A percentile compares a stretch with the other conserved stretches of the same genome.
Conservation (phyloP, 306 rosid species). For the Quercus gilva region DNA sequence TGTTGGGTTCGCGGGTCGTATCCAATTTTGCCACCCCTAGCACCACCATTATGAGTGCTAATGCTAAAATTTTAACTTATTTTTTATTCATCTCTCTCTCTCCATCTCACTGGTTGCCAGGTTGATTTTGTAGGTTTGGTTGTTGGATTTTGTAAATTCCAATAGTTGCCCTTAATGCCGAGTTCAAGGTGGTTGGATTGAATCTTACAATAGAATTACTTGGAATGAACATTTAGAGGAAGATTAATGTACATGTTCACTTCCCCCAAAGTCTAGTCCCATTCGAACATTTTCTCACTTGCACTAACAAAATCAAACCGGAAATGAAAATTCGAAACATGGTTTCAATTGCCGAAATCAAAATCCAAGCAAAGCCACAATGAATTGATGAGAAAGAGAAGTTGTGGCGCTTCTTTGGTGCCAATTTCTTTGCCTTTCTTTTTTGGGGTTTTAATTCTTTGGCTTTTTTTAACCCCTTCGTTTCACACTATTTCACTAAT, state of each 20-base stretch:
- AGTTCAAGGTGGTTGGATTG: slow-evolving; percentile 82
- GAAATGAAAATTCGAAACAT: not conserved
- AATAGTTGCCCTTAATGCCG: slow-evolving; percentile 77
- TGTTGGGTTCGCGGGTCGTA: no score
- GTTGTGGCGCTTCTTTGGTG: slow-evolving; percentile 82
- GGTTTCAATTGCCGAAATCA: not conserved
- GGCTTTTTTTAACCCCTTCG: not conserved
- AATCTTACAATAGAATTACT: slow-evolving; percentile 81
- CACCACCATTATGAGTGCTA: no score
- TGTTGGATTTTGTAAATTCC: no score
- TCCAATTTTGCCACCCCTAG: no score
- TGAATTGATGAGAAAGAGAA: slow-evolving; percentile 30
- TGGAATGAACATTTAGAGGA: slow-evolving; percentile 67
- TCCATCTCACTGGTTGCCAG: no score
- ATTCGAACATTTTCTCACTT: slow-evolving; percentile 86
- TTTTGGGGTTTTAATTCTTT: slow-evolving; percentile 13
- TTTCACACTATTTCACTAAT: slow-evolving; percentile 4
- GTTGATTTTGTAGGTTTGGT: no score
- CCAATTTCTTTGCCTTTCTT: slow-evolving; percentile 76
- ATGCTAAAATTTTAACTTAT: no score
- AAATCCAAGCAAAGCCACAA: slow-evolving; percentile 1
- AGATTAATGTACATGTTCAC: slow-evolving; percentile 75
- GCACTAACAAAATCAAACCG: not conserved
- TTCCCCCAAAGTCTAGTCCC: slow-evolving; percentile 98
- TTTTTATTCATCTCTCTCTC: no score